Conservation (phyloP, 2,329 filamentous ascomycete species). For the Thielaviopsis punctulata region DNA sequence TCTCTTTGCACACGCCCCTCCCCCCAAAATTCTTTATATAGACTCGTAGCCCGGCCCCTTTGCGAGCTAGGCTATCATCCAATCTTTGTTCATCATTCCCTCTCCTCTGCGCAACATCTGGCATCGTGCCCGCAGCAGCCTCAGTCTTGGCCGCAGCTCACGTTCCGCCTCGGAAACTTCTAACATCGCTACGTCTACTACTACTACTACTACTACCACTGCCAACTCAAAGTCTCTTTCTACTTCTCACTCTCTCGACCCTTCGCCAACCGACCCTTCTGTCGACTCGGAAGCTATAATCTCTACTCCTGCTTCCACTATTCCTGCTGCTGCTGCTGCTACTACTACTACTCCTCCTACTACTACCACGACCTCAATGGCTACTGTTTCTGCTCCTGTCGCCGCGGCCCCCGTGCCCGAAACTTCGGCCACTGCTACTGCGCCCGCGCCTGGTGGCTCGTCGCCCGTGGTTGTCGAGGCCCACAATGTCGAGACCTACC, state of each 20-base stretch:
- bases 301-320: neutral
- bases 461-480: slow-evolving; percentile 53
- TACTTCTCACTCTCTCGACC: neutral
- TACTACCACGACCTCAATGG: slow-evolving; percentile 4
- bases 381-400: slow-evolving; percentile 1
- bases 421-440: neutral
- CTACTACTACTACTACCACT: slow-evolving; percentile 3
- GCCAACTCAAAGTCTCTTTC: neutral
- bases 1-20: slow-evolving; percentile 2
- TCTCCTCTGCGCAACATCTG: slow-evolving; percentile 6
- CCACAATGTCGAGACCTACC: slow-evolving; percentile 58
- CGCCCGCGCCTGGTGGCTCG: neutral
- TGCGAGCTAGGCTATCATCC: slow-evolving; percentile 1
- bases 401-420: neutral
- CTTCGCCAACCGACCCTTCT: neutral
- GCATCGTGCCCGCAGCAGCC: slow-evolving; percentile 4
- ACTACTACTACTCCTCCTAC: neutral
- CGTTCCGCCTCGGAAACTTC: slow-evolving; percentile 1
- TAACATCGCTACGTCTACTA: neutral
- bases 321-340: neutral
- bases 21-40: slow-evolving; percentile 4
- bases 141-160: slow-evolving; percentile 2
- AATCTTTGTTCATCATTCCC: slow-evolving; percentile 2
- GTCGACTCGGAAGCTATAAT: neutral
- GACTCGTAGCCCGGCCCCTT: neutral